These are phyloP conservation scores for Apiospora koreana DNA, from an alignment of 2,329 filamentous ascomycete genomes.

Conservation along the genomic window DNA sequence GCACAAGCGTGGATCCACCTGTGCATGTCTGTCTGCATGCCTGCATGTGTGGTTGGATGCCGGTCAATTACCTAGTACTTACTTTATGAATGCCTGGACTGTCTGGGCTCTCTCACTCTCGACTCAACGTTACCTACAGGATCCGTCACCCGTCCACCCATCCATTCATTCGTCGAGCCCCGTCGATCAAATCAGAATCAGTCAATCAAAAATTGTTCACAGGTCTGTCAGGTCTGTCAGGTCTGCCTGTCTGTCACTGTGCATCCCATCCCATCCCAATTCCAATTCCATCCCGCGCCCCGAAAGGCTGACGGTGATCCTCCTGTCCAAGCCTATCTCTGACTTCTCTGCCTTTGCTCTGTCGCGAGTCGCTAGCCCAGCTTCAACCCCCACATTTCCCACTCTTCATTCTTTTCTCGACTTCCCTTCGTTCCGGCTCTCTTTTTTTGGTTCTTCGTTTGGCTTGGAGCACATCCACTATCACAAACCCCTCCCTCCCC, in stretches of 20 bases:
- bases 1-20: background rate
- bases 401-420: background rate
- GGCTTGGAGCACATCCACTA: background rate
- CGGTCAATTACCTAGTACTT: too few relatives aligned
- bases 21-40: background rate
- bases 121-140: slow-evolving; percentile 1
- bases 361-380: background rate
- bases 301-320: slow-evolving; percentile 6
- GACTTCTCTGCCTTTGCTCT: background rate
- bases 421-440: background rate
- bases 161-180: background rate
- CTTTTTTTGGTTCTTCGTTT: background rate
- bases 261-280: background rate
- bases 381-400: slow-evolving; percentile 1
- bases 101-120: too few relatives aligned
- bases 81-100: background rate
- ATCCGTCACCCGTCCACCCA: too few relatives aligned
- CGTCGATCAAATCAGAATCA: slow-evolving; percentile 4
- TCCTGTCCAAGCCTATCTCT: background rate
- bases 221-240: background rate
- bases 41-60: too few relatives aligned
- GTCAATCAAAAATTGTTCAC: background rate
- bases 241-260: background rate
- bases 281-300: background rate
- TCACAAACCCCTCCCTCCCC: slow-evolving; percentile 5